These are phyloP conservation scores for Trichoderma koningiopsis DNA, from an alignment of 2,329 filamentous ascomycete genomes.

Conservation along the genomic window DNA sequence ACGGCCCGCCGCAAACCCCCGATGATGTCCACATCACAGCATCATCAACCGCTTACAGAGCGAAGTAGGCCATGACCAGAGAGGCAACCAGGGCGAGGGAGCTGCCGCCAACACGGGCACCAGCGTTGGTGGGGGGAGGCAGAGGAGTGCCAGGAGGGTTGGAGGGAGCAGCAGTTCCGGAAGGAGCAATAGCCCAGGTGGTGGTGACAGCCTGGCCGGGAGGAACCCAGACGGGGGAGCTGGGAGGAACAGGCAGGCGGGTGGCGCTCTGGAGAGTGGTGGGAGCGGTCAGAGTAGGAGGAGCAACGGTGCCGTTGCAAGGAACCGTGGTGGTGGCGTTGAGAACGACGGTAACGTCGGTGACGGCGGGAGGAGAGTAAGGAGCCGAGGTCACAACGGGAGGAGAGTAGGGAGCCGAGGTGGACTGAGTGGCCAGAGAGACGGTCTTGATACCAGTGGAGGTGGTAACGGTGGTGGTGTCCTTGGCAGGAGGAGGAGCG, in stretches of 20 bases:
- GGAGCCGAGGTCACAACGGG: not conserved
- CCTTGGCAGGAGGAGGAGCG: slow-evolving; percentile 18
- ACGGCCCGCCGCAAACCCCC: not conserved
- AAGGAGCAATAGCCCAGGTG: slow-evolving; percentile 30
- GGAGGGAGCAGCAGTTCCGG: slow-evolving; percentile 29
- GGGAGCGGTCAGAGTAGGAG: slow-evolving; percentile 31
- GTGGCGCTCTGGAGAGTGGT: slow-evolving; percentile 30
- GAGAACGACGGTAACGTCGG: slow-evolving; percentile 30
- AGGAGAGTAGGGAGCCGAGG: slow-evolving; percentile 25
- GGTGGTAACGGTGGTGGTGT: slow-evolving; percentile 36
- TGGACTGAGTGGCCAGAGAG: slow-evolving; percentile 34
- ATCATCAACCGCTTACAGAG: slow-evolving; percentile 42
- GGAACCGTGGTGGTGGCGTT: slow-evolving; percentile 33
- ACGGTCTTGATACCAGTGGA: slow-evolving; percentile 37
- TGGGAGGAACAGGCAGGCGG: slow-evolving; percentile 32
- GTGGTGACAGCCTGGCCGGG: slow-evolving; percentile 28
- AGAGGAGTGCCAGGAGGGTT: slow-evolving; percentile 33
- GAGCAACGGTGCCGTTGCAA: slow-evolving; percentile 31
- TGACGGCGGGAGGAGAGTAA: slow-evolving; percentile 21
- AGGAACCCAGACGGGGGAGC: slow-evolving; percentile 32
- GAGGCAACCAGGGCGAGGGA: slow-evolving; percentile 45
- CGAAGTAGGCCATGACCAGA: slow-evolving; percentile 46
- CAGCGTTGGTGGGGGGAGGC: slow-evolving; percentile 32
- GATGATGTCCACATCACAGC: not conserved
- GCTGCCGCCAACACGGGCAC: slow-evolving; percentile 41